Evolutionary conservation across 495 filamentous ascomycete species (phyloP).

Genomic region (Hypoxylon perforatum): DNA sequence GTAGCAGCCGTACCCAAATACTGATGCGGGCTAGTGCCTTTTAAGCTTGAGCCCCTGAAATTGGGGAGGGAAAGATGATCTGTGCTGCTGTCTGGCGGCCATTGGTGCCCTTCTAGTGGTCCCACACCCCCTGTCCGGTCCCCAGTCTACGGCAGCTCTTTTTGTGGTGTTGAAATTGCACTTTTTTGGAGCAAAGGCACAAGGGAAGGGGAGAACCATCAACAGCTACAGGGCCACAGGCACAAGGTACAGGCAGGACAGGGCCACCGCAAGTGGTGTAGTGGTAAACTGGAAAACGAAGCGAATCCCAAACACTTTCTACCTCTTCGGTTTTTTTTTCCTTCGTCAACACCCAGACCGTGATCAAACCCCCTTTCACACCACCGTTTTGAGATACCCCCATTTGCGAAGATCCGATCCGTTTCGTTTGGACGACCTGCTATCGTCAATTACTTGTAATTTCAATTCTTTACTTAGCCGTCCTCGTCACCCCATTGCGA

Average conservation of each 20-base stretch:
- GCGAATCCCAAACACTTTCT: slow-evolving; percentile 37
- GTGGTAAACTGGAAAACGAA: neutral
- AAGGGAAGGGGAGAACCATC: slow-evolving; percentile 25
- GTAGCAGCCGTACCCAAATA: slow-evolving; percentile 17
- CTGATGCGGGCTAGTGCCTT: slow-evolving; percentile 10
- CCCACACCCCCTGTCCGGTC: slow-evolving; percentile 32
- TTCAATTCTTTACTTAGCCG: slow-evolving; percentile 42
- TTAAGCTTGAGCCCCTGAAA: slow-evolving; percentile 36
- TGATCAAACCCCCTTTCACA: slow-evolving; percentile 28
- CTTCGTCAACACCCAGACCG: slow-evolving; percentile 34
- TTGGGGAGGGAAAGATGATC: slow-evolving; percentile 26
- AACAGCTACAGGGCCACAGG: slow-evolving; percentile 7
- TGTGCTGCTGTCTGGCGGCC: slow-evolving; percentile 41
- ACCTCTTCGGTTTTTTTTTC: slow-evolving; percentile 35
- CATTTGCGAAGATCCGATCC: slow-evolving; percentile 39
- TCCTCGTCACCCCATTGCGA: slow-evolving; percentile 38
- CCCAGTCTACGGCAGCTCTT: slow-evolving; percentile 34
- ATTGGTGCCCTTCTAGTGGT: slow-evolving; percentile 43
- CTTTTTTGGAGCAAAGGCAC: slow-evolving; percentile 38
- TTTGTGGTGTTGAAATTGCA: slow-evolving; percentile 42
- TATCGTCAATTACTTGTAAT: slow-evolving; percentile 38
- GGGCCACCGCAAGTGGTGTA: too few relatives aligned
- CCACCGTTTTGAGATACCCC: slow-evolving; percentile 41
- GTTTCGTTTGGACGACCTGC: slow-evolving; percentile 31
- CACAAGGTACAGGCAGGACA: neutral